These are phyloP conservation scores for Chalciporus piperatus DNA, from an alignment of 768 basidiomycete species.

Conservation along the genomic window DNA sequence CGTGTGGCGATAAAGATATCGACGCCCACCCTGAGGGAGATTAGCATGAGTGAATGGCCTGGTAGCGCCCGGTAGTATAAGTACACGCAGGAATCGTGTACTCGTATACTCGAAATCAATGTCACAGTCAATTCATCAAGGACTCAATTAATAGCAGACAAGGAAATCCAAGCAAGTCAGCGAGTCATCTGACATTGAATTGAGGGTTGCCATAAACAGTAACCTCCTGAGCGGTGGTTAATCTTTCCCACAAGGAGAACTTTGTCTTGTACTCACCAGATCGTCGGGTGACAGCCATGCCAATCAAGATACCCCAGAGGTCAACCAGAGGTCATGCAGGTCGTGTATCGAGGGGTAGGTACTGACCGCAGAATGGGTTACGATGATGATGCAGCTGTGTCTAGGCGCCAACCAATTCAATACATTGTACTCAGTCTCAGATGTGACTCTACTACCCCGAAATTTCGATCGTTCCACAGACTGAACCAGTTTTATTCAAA, in stretches of 20 bases:
- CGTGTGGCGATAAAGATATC: no score
- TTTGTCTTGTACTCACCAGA: no score
- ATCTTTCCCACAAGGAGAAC: neutral
- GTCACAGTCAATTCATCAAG: no score
- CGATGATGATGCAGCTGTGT: neutral
- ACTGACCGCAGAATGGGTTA: neutral
- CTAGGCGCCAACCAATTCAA: neutral
- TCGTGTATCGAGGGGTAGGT: neutral
- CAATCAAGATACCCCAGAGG: no score
- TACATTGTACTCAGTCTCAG: neutral
- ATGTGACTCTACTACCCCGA: neutral
- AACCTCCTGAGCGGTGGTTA: neutral
- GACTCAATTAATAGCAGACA: no score
- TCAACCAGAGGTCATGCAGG: no score
- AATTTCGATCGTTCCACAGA: neutral
- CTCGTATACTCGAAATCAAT: no score
- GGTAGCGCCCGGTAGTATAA: no score
- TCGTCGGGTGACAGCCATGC: no score
- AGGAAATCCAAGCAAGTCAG: neutral
- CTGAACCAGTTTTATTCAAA: neutral
- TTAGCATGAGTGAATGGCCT: no score
- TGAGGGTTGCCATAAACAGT: neutral
- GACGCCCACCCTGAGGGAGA: no score
- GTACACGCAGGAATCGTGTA: no score
- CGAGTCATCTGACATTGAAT: neutral